These are phyloP conservation scores for Cyclostephanos invisitatus DNA, from an alignment of 108 stramenopile species.

Conservation along the genomic window DNA sequence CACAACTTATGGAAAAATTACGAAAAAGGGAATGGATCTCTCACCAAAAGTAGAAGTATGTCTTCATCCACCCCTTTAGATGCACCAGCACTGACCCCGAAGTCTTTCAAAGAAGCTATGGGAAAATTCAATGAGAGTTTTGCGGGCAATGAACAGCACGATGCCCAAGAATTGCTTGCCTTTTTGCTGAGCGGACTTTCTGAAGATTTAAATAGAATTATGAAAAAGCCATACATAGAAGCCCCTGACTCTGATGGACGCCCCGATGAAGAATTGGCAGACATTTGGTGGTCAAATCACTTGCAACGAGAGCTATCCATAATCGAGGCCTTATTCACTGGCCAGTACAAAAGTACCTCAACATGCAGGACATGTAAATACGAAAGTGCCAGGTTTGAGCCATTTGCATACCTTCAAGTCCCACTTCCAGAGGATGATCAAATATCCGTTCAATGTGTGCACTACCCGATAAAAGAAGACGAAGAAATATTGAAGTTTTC, in stretches of 20 bases:
- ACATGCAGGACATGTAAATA: conserved; percentile 94
- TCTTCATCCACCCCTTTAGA: conserved; percentile 73
- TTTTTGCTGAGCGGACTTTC: conserved; percentile 91
- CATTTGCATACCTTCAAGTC: conserved; percentile 89
- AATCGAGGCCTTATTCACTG: conserved; percentile 93
- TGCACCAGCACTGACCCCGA: conserved; percentile 85
- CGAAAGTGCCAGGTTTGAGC: conserved; percentile 96
- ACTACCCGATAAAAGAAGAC: conserved; percentile 57
- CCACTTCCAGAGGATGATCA: conserved; percentile 94
- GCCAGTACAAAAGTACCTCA: conserved; percentile 94
- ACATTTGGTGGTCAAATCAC: conserved; percentile 98
- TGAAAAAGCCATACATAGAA: conserved; percentile 96
- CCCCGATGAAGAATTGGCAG: conserved; percentile 91
- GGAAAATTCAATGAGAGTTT: conserved; percentile 92
- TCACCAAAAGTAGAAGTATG: conserved; percentile 48
- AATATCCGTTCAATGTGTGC: conserved; percentile 66
- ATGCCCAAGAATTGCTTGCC: conserved; percentile 94
- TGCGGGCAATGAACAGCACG: conserved; percentile 96
- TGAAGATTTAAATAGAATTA: conserved; percentile 96
- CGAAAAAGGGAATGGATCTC: conserved; percentile 25
- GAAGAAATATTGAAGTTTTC: conserved; percentile 68
- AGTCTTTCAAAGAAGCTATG: conserved; percentile 90
- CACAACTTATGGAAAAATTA: conserved; percentile 85
- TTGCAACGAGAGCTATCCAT: conserved; percentile 92
- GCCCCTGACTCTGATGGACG: conserved; percentile 92